These are phyloP conservation scores for Dactylonectria macrodidyma DNA, from an alignment of 2,329 filamentous ascomycete genomes.

Conservation along the genomic window DNA sequence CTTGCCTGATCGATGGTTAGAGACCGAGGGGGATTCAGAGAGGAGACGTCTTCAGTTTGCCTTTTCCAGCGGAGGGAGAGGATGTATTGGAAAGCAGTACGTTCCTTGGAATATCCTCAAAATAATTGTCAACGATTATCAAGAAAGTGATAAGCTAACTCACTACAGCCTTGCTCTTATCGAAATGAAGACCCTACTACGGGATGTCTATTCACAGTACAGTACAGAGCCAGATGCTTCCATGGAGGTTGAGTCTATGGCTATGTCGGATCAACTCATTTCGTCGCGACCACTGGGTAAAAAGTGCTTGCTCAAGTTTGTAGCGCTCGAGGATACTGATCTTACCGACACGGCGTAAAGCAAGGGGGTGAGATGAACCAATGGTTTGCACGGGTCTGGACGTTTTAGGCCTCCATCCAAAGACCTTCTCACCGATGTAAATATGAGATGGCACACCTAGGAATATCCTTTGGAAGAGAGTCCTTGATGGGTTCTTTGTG, in stretches of 20 bases:
- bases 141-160: slow-evolving; percentile 29
- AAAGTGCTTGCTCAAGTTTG: slow-evolving; percentile 69
- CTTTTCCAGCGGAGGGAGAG: slow-evolving; percentile 76
- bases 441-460: too few relatives aligned
- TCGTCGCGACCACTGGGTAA: slow-evolving; percentile 74
- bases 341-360: neutral
- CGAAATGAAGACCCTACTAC: slow-evolving; percentile 78
- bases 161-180: slow-evolving; percentile 67
- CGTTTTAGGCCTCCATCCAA: too few relatives aligned
- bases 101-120: slow-evolving; percentile 51
- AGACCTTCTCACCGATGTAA: too few relatives aligned
- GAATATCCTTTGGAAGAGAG: too few relatives aligned
- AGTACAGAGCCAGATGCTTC: slow-evolving; percentile 67
- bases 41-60: slow-evolving; percentile 75
- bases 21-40: slow-evolving; percentile 80
- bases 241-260: slow-evolving; percentile 72
- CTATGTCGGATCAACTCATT: slow-evolving; percentile 77
- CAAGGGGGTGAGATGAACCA: neutral
- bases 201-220: slow-evolving; percentile 73
- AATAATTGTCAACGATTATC: neutral
- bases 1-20: slow-evolving; percentile 87
- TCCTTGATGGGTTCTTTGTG: too few relatives aligned
- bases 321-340: slow-evolving; percentile 48
- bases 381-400: too few relatives aligned
- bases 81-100: slow-evolving; percentile 78